These are phyloP conservation scores for Chaetomium sp. DNA, from an alignment of 2,329 filamentous ascomycete genomes.

Conservation along the genomic window DNA sequence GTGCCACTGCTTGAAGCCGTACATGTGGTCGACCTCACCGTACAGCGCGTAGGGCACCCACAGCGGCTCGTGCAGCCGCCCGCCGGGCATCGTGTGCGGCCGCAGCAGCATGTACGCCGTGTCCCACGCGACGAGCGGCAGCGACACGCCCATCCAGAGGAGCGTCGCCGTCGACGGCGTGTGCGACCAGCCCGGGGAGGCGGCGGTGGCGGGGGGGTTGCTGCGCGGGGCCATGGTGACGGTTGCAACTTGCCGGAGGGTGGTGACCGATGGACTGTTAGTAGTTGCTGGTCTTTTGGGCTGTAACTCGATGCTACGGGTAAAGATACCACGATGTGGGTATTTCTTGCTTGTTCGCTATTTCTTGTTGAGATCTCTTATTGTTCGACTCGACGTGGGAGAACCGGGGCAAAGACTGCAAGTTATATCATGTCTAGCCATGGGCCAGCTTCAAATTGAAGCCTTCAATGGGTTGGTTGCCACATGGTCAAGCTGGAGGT, in stretches of 20 bases:
- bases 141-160: slow-evolving; percentile 71
- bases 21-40: slow-evolving; percentile 76
- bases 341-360: neutral
- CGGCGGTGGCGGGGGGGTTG: neutral
- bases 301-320: neutral
- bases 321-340: neutral
- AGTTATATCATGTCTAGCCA: neutral
- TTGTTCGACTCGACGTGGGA: too few relatives aligned
- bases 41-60: slow-evolving; percentile 82
- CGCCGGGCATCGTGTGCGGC: slow-evolving; percentile 80
- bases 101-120: slow-evolving; percentile 75
- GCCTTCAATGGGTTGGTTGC: too few relatives aligned
- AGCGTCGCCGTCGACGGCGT: slow-evolving; percentile 52
- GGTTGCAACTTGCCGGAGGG: neutral
- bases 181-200: slow-evolving; percentile 40
- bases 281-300: neutral
- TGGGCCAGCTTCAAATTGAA: neutral
- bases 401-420: neutral
- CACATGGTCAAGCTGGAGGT: neutral
- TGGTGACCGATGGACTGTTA: neutral
- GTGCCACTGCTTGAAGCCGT: slow-evolving; percentile 74
- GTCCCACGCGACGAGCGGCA: slow-evolving; percentile 84
- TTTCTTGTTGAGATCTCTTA: too few relatives aligned
- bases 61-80: slow-evolving; percentile 68
- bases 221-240: neutral